Evolutionary conservation across 176 grass and related monocot genomes (phyloP), one percentile per base, ranked within the genome.

Genomic region (Canna indica): DNA sequence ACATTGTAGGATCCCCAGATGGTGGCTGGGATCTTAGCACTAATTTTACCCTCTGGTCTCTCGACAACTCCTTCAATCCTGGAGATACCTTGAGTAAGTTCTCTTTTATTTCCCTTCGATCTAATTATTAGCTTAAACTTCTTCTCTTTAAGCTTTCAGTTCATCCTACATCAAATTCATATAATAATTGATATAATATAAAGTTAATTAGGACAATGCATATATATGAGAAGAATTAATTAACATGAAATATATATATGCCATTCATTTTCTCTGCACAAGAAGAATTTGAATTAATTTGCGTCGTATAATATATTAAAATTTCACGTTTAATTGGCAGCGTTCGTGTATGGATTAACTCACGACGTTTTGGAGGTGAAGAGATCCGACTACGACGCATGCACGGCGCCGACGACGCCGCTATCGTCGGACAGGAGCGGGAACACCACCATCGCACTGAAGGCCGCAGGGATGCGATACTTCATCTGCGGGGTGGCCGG

Each of bases 281-380:
- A n/a, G n/a, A n/a, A n/a, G n/a, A n/a, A n/a, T n/a, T n/a, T n/a
- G n/a, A n/a, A n/a, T n/a, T n/a, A n/a, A n/a, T n/a, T n/a, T n/a
- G n/a, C n/a, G n/a, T n/a, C n/a, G n/a, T n/a, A n/a, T n/a, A n/a
- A n/a, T n/a, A n/a, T n/a, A n/a, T n/a, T n/a, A n/a, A n/a, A n/a
- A n/a, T n/a, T n/a, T n/a, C n/a, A n/a, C n/a, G n/a, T n/a, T n/a
- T n/a, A n/a, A n/a, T n/a, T n/a, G n/a, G n/a, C n/a, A n/a, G n/a
- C n/a, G n/a, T n/a, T n/a, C n/a, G n/a, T n/a, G 33, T 90, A 90
- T 53, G n/a, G 50, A 13, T 0, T 35, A 7, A 24, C 36, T 26
- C 87, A 90, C 54, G 78, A 81, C 27, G 83, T 90, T 1, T 30
- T 72, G 70, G 87, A 85, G 87, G 83, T 90, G 20, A 71, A 62